A percentile compares a stretch with the other conserved stretches of the same genome.
Conservation (phyloP, 305 asterid genomes). For the Solanum chacoense region DNA sequence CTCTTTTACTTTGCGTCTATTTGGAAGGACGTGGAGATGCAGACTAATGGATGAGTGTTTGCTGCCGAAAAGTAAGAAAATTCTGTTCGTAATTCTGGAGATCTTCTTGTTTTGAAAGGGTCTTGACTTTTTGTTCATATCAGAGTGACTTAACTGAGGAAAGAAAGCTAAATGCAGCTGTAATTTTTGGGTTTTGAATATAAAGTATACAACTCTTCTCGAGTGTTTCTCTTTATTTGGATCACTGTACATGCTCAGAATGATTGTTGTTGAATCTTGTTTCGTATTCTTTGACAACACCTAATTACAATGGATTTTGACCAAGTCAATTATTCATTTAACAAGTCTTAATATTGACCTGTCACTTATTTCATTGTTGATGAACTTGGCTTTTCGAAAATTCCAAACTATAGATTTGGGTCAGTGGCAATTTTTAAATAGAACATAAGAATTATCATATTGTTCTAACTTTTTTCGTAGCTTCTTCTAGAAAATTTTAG, state of each 20-base stretch:
- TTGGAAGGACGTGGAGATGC: background rate
- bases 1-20: background rate
- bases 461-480: background rate
- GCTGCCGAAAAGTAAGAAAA: background rate
- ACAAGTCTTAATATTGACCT: background rate
- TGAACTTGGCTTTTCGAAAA: background rate
- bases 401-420: background rate
- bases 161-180: background rate
- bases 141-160: background rate
- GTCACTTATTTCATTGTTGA: background rate
- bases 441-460: background rate
- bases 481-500: background rate
- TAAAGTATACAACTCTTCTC: background rate
- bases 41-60: background rate
- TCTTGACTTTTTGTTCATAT: background rate
- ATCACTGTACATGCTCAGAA: background rate
- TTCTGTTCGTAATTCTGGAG: background rate
- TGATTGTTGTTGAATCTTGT: background rate
- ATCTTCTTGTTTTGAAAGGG: background rate
- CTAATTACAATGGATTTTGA: background rate
- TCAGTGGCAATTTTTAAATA: background rate
- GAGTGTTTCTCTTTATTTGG: background rate
- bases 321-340: background rate
- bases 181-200: background rate
- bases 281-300: background rate